Percentiles rank a stretch among this genome's conserved stretches.
Evolutionary conservation across 768 basidiomycete species (phyloP).

Genomic region (Tricholoma hemisulphureum): DNA sequence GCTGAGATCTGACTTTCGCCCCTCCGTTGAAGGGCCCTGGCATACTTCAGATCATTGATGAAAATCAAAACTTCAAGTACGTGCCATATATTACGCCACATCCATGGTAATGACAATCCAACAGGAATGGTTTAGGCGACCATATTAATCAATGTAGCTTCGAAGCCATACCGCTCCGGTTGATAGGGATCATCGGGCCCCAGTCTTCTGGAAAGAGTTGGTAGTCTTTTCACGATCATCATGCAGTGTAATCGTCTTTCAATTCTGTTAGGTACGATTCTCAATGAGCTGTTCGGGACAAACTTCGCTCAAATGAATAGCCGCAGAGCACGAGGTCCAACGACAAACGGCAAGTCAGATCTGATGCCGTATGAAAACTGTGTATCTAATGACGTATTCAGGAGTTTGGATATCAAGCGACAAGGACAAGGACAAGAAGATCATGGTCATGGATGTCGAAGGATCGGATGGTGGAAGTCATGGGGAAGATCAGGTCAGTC

Average conservation of each 20-base stretch:
- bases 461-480: constrained; percentile 98
- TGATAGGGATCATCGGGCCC: neutral
- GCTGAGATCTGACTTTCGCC: no score
- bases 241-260: neutral
- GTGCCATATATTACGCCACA: neutral
- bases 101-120: neutral
- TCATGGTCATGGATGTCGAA: constrained; percentile 99
- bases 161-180: neutral
- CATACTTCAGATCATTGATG: neutral
- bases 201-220: neutral
- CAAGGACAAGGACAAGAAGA: constrained; percentile 35
- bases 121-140: neutral
- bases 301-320: neutral
- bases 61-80: neutral
- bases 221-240: neutral
- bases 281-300: neutral
- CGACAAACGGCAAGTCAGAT: neutral
- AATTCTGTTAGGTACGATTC: neutral
- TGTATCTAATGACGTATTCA: neutral
- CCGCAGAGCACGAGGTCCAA: neutral
- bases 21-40: neutral
- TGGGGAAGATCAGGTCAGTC: constrained; percentile 88
- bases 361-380: neutral
- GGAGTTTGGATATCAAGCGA: neutral
- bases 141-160: neutral